Base-by-base conservation (phyloP, 805 yeast genomes). In the Candida glaebosa region DNA sequence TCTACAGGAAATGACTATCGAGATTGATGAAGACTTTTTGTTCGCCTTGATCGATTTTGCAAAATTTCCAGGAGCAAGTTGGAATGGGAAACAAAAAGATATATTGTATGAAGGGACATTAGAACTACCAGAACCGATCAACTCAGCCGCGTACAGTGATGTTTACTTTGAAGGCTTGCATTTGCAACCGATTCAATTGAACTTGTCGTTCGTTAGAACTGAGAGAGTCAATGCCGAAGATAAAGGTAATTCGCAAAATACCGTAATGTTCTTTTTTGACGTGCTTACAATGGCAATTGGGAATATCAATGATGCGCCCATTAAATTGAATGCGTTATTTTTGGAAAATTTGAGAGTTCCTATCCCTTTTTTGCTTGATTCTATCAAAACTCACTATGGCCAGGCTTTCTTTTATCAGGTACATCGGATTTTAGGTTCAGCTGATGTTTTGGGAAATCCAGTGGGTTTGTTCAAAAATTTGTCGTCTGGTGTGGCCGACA, bases 251-350 rank as follows among this genome's bases (percentile, higher is more conserved):
- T 67, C 85, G 2, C 81, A 79, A 35, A 83, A 81, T 48, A 71
- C 93, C 0, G 58, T 90, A 38, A 76, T 83, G 76, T 84, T 86
- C 59, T 79, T 88, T 47, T 71, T 87, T 50, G 88, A 93, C 58
- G 81, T 91, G 30, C 68, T 93, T 45, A 89, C 97, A 0, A 90
- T 91, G 97, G 96, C 99, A 0, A 79, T 93, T 47, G 99, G 98
- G 18, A 93, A 91, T 59, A 87, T 95, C 45, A 91, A 91, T 57
- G 97, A 93, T 61, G 99, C 99, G 0, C 98, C 98, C 1, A 86
- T 93, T 34, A 78, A 84, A 54, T 67, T 93, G 58, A 88, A 91
- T 54, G 89, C 98, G 0, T 71, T 95, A 50, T 75, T 88, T 44
- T 75, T 91, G 57, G 97, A 89, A 52, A 93, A 93, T 57, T 81